phyloP scores from a whole-genome alignment of 2,329 filamentous ascomycete species.

The Bipolaris bicolor region DNA sequence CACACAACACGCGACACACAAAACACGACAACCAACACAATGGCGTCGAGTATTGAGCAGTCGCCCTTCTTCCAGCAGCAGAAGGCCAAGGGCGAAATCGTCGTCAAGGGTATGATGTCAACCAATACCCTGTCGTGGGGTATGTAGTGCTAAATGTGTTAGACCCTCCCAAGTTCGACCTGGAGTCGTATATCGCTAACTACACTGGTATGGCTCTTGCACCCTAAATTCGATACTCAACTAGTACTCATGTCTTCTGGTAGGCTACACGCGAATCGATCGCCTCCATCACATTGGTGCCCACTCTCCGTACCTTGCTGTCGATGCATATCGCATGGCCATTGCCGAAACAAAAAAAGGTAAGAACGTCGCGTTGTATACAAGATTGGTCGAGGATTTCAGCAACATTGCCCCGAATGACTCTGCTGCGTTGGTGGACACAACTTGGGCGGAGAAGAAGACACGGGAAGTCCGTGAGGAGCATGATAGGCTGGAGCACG shows the following conservation, averaged over 20 bases:
- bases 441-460: conserved; percentile 74
- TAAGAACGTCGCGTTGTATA: conserved; percentile 74
- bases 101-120: conserved; percentile 42
- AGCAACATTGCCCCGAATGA: conserved; percentile 69
- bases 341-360: conserved; percentile 77
- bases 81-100: conserved; percentile 30
- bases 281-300: conserved; percentile 82
- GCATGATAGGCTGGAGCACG: conserved; percentile 76
- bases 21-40: conserved; percentile 24
- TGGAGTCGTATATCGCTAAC: conserved; percentile 88
- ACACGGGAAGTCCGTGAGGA: conserved; percentile 72
- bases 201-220: conserved; percentile 72
- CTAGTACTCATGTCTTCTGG: neutral
- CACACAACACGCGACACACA: conserved; percentile 15
- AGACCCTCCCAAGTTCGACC: conserved; percentile 87
- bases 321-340: conserved; percentile 81
- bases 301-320: conserved; percentile 74
- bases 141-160: conserved; percentile 24
- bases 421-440: conserved; percentile 70
- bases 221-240: neutral
- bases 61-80: conserved; percentile 45
- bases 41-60: conserved; percentile 45
- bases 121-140: neutral
- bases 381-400: conserved; percentile 70
- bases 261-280: conserved; percentile 80